These are phyloP conservation scores for Solanum raphanifolium DNA, from an alignment of 257 asterid genomes.

Conservation along the genomic window DNA sequence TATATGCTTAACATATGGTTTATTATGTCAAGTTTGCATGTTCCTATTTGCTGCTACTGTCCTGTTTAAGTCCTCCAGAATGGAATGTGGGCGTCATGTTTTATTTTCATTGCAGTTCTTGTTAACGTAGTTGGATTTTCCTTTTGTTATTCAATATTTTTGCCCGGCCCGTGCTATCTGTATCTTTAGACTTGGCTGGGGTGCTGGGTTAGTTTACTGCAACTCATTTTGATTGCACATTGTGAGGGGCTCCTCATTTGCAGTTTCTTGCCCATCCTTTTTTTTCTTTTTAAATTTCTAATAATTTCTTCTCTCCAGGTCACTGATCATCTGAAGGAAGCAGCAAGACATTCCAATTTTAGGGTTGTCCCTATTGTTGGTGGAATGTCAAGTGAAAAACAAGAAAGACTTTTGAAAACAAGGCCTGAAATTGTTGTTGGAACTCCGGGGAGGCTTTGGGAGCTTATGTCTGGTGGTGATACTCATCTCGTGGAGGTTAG, in stretches of 20 bases:
- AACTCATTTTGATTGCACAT: background rate
- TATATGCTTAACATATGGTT: background rate
- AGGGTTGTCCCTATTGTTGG: constrained; percentile 89
- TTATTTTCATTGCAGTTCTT: background rate
- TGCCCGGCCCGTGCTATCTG: background rate
- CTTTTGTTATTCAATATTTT: background rate
- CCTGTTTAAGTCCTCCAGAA: background rate
- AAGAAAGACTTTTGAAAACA: constrained; percentile 75
- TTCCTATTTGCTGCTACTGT: background rate
- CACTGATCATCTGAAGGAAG: constrained; percentile 81
- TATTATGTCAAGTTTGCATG: background rate
- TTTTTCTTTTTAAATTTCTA: background rate
- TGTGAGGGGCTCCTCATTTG: background rate
- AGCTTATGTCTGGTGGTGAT: constrained; percentile 88
- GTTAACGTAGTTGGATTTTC: background rate
- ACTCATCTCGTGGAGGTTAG: constrained; percentile 83
- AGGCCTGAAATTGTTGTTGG: constrained; percentile 99
- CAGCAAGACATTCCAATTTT: constrained; percentile 42
- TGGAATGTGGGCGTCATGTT: background rate
- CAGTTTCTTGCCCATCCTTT: background rate
- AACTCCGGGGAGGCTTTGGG: constrained; percentile 98
- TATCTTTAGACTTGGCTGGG: background rate
- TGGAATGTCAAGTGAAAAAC: constrained; percentile 90
- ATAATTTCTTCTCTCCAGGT: constrained; percentile 34
- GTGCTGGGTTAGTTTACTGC: background rate